These are phyloP conservation scores for Butyriboletus appendiculatus DNA, from an alignment of 1,284 basidiomycete species.

Conservation along the genomic window DNA sequence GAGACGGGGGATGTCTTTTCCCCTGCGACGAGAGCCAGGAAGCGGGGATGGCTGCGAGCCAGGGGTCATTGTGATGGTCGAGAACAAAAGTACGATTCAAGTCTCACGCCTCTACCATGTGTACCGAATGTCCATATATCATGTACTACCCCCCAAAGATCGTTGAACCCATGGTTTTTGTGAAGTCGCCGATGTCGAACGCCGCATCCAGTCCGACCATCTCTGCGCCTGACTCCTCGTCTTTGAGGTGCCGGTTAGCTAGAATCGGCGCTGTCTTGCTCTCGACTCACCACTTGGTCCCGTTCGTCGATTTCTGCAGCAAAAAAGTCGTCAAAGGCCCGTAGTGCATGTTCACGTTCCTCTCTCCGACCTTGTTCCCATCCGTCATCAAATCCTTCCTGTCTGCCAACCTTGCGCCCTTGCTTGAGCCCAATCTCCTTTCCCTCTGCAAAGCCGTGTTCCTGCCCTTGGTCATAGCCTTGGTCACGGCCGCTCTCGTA, in stretches of 20 bases:
- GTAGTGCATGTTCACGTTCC: conserved; percentile 50
- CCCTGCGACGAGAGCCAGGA: conserved; percentile 50
- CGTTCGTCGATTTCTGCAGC: conserved; percentile 42
- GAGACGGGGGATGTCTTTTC: conserved; percentile 63
- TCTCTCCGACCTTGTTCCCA: conserved; percentile 41
- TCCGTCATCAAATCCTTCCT: conserved; percentile 44
- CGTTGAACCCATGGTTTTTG: conserved; percentile 26
- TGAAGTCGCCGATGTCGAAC: conserved; percentile 6
- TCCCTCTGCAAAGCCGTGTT: conserved; percentile 42
- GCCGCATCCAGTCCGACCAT: conserved; percentile 36
- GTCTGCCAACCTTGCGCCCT: conserved; percentile 45
- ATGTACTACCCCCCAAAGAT: conserved; percentile 5
- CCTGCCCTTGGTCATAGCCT: conserved; percentile 48
- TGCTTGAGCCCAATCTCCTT: conserved; percentile 42
- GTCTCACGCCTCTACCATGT: conserved; percentile 12
- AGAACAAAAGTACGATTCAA: neutral
- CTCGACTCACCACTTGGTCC: conserved; percentile 31
- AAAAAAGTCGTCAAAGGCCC: conserved; percentile 56
- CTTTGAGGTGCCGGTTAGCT: conserved; percentile 12
- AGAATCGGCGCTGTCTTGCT: neutral
- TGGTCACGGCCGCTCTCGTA: conserved; percentile 48
- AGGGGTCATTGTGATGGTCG: conserved; percentile 15
- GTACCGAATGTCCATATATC: neutral
- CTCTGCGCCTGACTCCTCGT: conserved; percentile 22
- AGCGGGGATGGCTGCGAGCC: neutral